These are phyloP conservation scores for Penicillium salamii DNA, from an alignment of 495 filamentous ascomycete genomes.

Conservation along the genomic window DNA sequence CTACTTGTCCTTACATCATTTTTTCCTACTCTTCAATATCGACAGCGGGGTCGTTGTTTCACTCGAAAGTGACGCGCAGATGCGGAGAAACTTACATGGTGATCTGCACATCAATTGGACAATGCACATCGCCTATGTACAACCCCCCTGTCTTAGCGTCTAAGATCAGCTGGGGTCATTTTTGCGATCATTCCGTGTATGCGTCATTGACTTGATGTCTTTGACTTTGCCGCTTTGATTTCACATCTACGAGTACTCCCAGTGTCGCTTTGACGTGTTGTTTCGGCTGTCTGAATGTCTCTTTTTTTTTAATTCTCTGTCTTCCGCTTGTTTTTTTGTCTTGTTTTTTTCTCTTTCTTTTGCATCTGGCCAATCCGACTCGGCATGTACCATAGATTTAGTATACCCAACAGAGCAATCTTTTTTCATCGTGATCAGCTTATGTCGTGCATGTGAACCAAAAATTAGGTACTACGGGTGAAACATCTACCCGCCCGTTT, in stretches of 20 bases:
- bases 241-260: neutral
- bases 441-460: slow-evolving; percentile 8
- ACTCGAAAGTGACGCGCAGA: slow-evolving; percentile 17
- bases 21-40: slow-evolving; percentile 7
- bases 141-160: neutral
- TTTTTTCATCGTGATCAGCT: slow-evolving; percentile 8
- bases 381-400: slow-evolving; percentile 48
- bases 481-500: slow-evolving; percentile 19
- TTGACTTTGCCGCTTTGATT: slow-evolving; percentile 11
- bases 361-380: slow-evolving; percentile 30
- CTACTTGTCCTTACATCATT: slow-evolving; percentile 13
- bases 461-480: slow-evolving; percentile 4
- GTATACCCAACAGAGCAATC: slow-evolving; percentile 45
- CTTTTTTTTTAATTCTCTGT: slow-evolving; percentile 13
- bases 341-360: slow-evolving; percentile 12
- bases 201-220: slow-evolving; percentile 10
- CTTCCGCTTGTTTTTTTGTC: no score
- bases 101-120: slow-evolving; percentile 13
- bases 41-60: slow-evolving; percentile 15
- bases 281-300: slow-evolving; percentile 12
- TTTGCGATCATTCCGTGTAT: slow-evolving; percentile 10
- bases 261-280: slow-evolving; percentile 17
- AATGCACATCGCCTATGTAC: neutral
- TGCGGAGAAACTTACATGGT: slow-evolving; percentile 18
- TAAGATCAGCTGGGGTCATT: slow-evolving; percentile 4